Evolutionary conservation across 1,284 basidiomycete genomes (phyloP).

Genomic region (Cryptococcus sp.): DNA sequence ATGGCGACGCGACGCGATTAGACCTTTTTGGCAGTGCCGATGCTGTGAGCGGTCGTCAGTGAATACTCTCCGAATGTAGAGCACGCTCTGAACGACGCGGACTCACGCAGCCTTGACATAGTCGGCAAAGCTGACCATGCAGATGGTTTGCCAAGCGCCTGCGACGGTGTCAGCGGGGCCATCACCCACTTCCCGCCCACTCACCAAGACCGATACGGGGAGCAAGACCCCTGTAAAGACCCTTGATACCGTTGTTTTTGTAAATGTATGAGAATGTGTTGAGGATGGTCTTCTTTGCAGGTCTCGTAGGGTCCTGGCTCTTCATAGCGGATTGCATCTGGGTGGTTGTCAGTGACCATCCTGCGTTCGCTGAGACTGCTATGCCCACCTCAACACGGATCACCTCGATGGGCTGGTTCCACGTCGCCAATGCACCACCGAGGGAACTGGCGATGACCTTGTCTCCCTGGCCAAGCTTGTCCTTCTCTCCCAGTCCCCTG

Average conservation of each 20-base stretch:
- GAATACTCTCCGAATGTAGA: not conserved
- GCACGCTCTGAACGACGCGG: not conserved
- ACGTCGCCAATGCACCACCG: constrained; percentile 92
- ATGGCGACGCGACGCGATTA: not conserved
- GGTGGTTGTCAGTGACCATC: not conserved
- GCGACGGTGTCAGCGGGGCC: not conserved
- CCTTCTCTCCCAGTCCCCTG: constrained; percentile 62
- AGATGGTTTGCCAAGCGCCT: constrained; percentile 61
- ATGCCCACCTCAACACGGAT: constrained; percentile 50
- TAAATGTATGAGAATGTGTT: constrained; percentile 93
- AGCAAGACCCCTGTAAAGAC: constrained; percentile 95
- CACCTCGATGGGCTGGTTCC: constrained; percentile 98
- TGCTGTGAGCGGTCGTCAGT: constrained; percentile 1
- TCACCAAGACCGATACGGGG: constrained; percentile 89
- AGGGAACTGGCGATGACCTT: constrained; percentile 89
- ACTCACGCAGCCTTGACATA: constrained; percentile 81
- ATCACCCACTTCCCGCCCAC: not conserved
- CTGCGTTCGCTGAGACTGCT: not conserved
- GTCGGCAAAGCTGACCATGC: constrained; percentile 97
- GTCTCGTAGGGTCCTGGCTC: constrained; percentile 70
- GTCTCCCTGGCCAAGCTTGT: constrained; percentile 75
- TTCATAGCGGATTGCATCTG: constrained; percentile 99
- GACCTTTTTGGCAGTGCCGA: constrained; percentile 4
- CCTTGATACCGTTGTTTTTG: constrained; percentile 94
- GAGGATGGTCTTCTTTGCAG: constrained; percentile 82